phyloP scores from a whole-genome alignment of 441 rosid genomes.

The Brassica hybrid region DNA sequence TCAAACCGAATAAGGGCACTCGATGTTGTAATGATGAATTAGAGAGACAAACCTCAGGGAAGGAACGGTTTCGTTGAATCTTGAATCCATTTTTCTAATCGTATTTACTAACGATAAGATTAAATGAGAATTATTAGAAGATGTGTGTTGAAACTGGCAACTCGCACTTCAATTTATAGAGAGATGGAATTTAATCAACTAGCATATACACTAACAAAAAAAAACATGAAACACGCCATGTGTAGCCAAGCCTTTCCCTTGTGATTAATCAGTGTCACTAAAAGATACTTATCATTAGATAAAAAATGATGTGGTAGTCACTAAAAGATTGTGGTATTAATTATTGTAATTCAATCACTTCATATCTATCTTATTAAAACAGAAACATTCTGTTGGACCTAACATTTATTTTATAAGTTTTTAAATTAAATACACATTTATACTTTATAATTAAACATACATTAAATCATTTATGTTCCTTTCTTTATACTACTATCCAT shows the following conservation, averaged over 20 bases:
- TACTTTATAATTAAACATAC: too few species aligned
- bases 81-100: slow-evolving; percentile 27
- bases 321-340: too few species aligned
- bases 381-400: too few species aligned
- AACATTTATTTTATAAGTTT: too few species aligned
- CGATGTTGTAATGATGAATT: neutral
- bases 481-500: too few species aligned
- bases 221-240: slow-evolving; percentile 7
- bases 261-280: neutral
- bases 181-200: neutral
- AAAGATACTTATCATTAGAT: too few species aligned
- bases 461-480: too few species aligned
- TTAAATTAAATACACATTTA: too few species aligned
- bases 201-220: neutral
- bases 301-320: neutral
- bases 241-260: slow-evolving; percentile 3
- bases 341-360: too few species aligned
- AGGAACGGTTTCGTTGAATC: slow-evolving; percentile 18
- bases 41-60: slow-evolving; percentile 35
- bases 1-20: neutral
- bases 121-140: neutral
- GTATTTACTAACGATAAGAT: neutral
- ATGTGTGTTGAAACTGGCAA: slow-evolving; percentile 33
- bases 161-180: slow-evolving; percentile 33
- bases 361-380: too few species aligned